phyloP scores from a whole-genome alignment of 148 eudicot species.

The Amaranthus cruentus region DNA sequence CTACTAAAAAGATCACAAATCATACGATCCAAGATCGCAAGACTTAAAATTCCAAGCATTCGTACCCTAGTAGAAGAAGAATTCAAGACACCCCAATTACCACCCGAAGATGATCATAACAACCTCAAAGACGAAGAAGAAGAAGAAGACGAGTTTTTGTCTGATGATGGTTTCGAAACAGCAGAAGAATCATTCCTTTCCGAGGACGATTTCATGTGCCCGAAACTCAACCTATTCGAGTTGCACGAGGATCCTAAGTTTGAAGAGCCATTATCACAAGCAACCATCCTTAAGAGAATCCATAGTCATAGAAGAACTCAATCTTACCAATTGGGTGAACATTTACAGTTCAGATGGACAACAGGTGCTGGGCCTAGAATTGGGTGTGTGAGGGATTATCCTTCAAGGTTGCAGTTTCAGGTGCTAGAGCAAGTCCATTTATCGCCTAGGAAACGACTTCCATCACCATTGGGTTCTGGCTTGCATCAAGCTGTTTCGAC shows the following conservation, averaged over 20 bases:
- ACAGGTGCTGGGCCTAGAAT: constrained; percentile 88
- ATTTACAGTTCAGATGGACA: constrained; percentile 63
- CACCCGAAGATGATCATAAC: constrained; percentile 16
- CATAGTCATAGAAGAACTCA: constrained; percentile 54
- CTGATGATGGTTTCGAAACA: constrained; percentile 50
- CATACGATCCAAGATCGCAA: constrained; percentile 35
- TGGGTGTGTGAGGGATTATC: constrained; percentile 84
- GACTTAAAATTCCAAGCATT: constrained; percentile 43
- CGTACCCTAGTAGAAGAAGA: constrained; percentile 34
- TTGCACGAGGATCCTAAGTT: constrained; percentile 32
- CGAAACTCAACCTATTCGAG: constrained; percentile 57
- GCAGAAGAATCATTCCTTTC: constrained; percentile 55
- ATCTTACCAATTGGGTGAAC: constrained; percentile 69
- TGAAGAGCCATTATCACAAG: constrained; percentile 48
- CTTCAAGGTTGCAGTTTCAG: constrained; percentile 54
- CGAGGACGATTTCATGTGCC: constrained; percentile 42
- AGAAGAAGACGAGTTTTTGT: constrained; percentile 14
- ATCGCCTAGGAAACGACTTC: constrained; percentile 45
- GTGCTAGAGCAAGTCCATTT: constrained; percentile 59
- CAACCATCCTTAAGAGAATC: constrained; percentile 53
- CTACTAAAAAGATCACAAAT: constrained; percentile 38
- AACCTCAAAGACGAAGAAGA: not conserved
- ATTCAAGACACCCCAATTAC: constrained; percentile 30
- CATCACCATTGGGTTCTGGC: constrained; percentile 10
- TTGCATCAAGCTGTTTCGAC: constrained; percentile 23